phyloP scores from a whole-genome alignment of 805 yeast species.

The Cyberlindnera subsufficiens region DNA sequence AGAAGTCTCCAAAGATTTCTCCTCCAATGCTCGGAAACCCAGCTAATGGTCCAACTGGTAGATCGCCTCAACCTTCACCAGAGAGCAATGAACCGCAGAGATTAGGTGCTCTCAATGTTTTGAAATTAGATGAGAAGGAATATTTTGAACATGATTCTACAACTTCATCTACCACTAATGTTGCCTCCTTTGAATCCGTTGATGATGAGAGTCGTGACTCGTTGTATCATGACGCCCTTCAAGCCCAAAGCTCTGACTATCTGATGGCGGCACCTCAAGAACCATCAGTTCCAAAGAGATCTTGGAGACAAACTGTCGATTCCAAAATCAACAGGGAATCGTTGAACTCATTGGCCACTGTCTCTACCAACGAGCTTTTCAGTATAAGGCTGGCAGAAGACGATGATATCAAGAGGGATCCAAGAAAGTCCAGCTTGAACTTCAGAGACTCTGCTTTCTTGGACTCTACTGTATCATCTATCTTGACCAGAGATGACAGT shows the following conservation, averaged over 20 bases:
- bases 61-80: slow-evolving; percentile 24
- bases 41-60: slow-evolving; percentile 27
- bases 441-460: slow-evolving; percentile 37
- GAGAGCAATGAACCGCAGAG: slow-evolving; percentile 29
- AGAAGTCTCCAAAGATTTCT: slow-evolving; percentile 29
- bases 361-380: slow-evolving; percentile 77
- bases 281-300: slow-evolving; percentile 34
- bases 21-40: slow-evolving; percentile 33
- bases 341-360: slow-evolving; percentile 70
- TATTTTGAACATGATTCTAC: slow-evolving; percentile 29
- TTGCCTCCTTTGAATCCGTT: slow-evolving; percentile 26
- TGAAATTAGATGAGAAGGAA: slow-evolving; percentile 41
- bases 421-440: slow-evolving; percentile 34
- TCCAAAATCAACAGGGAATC: slow-evolving; percentile 47
- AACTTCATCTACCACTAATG: slow-evolving; percentile 49
- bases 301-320: slow-evolving; percentile 49
- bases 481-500: slow-evolving; percentile 23
- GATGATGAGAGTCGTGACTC: slow-evolving; percentile 25
- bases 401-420: slow-evolving; percentile 35
- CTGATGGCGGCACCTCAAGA: slow-evolving; percentile 22
- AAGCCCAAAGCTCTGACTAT: slow-evolving; percentile 35
- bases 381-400: slow-evolving; percentile 74
- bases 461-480: slow-evolving; percentile 22
- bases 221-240: slow-evolving; percentile 33
- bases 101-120: slow-evolving; percentile 44